Evolutionary conservation across 305 asterid genomes (phyloP).

Genomic region (Salvia sclarea): DNA sequence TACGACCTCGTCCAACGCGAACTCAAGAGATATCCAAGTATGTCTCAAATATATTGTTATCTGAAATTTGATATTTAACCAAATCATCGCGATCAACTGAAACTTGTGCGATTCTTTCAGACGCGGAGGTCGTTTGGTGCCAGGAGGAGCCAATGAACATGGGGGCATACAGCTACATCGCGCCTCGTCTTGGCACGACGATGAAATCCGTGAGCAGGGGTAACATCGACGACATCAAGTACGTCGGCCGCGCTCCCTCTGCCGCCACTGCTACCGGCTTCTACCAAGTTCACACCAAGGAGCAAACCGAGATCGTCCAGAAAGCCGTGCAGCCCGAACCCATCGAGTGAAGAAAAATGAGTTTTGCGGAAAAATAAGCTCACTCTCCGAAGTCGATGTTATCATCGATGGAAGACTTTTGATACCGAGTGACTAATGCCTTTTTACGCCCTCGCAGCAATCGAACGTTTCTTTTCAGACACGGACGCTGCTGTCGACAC

Average conservation of each 20-base stretch:
- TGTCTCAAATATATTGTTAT: slow-evolving; percentile 17
- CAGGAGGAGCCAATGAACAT: slow-evolving; percentile 98
- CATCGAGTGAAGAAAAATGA: slow-evolving; percentile 22
- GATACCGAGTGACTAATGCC: background rate
- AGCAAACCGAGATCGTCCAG: slow-evolving; percentile 72
- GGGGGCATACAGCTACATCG: slow-evolving; percentile 82
- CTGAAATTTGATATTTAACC: background rate
- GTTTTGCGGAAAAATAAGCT: slow-evolving; percentile 39
- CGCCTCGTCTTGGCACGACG: slow-evolving; percentile 83
- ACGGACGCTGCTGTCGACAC: too few relatives aligned
- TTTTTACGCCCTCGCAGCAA: background rate
- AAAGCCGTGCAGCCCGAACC: slow-evolving; percentile 73
- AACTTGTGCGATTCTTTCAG: slow-evolving; percentile 47
- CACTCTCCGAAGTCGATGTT: slow-evolving; percentile 28
- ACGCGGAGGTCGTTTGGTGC: slow-evolving; percentile 97
- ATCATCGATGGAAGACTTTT: slow-evolving; percentile 33
- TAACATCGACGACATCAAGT: slow-evolving; percentile 66
- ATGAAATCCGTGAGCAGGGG: slow-evolving; percentile 76
- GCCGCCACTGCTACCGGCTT: slow-evolving; percentile 98
- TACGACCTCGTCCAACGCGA: slow-evolving; percentile 91
- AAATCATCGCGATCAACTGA: background rate
- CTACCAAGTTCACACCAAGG: slow-evolving; percentile 64
- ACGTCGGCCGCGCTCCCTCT: slow-evolving; percentile 84
- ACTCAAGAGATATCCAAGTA: slow-evolving; percentile 91
- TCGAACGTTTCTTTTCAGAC: background rate